phyloP scores from a whole-genome alignment of 2,329 filamentous ascomycete species.

The Ophiostoma montium region DNA sequence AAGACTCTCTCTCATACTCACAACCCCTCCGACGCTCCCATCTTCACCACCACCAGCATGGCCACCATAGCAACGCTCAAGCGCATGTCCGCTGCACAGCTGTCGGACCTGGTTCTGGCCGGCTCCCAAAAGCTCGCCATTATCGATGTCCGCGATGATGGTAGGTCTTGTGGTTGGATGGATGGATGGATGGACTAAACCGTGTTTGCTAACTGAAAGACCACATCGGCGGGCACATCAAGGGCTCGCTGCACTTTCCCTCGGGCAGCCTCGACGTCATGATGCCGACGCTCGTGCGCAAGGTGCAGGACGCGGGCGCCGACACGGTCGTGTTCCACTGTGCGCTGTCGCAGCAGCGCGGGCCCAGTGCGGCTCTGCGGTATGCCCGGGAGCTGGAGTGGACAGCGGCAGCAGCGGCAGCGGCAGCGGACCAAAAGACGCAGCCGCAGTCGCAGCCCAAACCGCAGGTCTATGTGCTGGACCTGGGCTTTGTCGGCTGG shows the following conservation, averaged over 20 bases:
- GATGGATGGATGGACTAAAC: no score
- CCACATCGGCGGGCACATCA: slow-evolving; percentile 82
- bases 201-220: slow-evolving; percentile 34
- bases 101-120: slow-evolving; percentile 50
- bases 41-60: slow-evolving; percentile 17
- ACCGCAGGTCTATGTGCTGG: slow-evolving; percentile 54
- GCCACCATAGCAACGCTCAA: slow-evolving; percentile 48
- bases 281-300: slow-evolving; percentile 70
- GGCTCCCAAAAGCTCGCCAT: slow-evolving; percentile 48
- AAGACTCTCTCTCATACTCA: no score
- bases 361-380: slow-evolving; percentile 66
- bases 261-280: slow-evolving; percentile 57
- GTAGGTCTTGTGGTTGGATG: slow-evolving; percentile 28
- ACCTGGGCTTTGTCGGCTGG: slow-evolving; percentile 78
- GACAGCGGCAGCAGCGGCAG: neutral
- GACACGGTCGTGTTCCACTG: slow-evolving; percentile 90
- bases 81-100: slow-evolving; percentile 53
- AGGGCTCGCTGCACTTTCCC: slow-evolving; percentile 61
- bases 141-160: slow-evolving; percentile 79
- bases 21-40: neutral
- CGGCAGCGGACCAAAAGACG: no score
- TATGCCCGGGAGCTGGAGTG: slow-evolving; percentile 53
- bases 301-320: slow-evolving; percentile 63
- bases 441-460: slow-evolving; percentile 5
- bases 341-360: slow-evolving; percentile 77